Conservation (phyloP, 768 basidiomycete genomes). For the Mycena chlorophos region DNA sequence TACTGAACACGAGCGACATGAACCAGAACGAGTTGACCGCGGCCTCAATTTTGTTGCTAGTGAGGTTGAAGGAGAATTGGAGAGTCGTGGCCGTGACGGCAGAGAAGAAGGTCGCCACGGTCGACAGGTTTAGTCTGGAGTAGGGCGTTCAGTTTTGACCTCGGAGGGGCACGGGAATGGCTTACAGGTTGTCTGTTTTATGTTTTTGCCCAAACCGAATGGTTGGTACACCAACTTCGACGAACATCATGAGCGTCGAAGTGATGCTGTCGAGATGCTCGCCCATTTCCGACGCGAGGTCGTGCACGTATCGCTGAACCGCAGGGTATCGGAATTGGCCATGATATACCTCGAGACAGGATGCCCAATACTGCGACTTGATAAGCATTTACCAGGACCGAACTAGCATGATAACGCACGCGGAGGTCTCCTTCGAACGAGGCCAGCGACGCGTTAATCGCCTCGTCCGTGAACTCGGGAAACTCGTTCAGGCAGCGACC, state of each 20-base stretch:
- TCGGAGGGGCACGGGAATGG: not conserved
- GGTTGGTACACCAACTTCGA: constrained; percentile 76
- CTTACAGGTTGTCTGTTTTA: constrained; percentile 58
- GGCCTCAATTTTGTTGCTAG: constrained; percentile 37
- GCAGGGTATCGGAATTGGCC: constrained; percentile 72
- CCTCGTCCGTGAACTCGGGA: constrained; percentile 75
- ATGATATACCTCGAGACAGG: constrained; percentile 64
- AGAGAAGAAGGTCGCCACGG: constrained; percentile 77
- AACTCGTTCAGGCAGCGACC: constrained; percentile 74
- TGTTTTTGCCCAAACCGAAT: constrained; percentile 78
- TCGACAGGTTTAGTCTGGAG: constrained; percentile 60
- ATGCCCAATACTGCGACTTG: constrained; percentile 66
- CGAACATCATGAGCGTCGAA: constrained; percentile 67
- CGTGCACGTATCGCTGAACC: constrained; percentile 74
- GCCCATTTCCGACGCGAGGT: constrained; percentile 71
- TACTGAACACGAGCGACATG: constrained; percentile 72
- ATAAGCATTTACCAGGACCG: not conserved
- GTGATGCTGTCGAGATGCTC: constrained; percentile 72
- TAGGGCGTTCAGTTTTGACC: not conserved
- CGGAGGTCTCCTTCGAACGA: constrained; percentile 71
- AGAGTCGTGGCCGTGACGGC: constrained; percentile 73
- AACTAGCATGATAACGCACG: constrained; percentile 35
- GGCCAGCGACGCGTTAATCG: constrained; percentile 63
- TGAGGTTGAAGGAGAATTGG: constrained; percentile 60
- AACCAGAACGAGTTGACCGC: constrained; percentile 77